Conservation (phyloP, 768 basidiomycete species). For the Lentinula boryana region DNA sequence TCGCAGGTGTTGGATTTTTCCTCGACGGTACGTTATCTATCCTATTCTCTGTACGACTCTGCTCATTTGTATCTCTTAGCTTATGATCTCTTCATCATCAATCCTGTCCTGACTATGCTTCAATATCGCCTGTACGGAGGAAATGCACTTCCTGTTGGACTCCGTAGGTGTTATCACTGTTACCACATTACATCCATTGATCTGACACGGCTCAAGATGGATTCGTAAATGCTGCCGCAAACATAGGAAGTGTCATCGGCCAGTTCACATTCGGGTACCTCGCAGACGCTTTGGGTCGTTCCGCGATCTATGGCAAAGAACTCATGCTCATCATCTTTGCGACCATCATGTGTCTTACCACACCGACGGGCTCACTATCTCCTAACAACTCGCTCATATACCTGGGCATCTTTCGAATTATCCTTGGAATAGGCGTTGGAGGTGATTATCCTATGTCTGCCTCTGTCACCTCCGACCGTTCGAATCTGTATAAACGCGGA, state of each 20-base stretch:
- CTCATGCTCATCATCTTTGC: slow-evolving; percentile 77
- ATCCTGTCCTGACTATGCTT: slow-evolving; percentile 64
- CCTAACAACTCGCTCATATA: slow-evolving; percentile 53
- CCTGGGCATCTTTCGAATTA: slow-evolving; percentile 58
- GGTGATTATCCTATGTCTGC: slow-evolving; percentile 62
- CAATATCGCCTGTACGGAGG: slow-evolving; percentile 60
- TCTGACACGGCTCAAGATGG: slow-evolving; percentile 28
- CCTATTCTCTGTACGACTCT: background rate
- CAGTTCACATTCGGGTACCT: slow-evolving; percentile 62
- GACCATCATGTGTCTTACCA: slow-evolving; percentile 63
- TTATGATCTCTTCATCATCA: slow-evolving; percentile 69
- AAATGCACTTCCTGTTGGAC: slow-evolving; percentile 39
- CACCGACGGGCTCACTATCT: slow-evolving; percentile 55
- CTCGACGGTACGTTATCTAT: slow-evolving; percentile 47
- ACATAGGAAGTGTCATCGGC: slow-evolving; percentile 69
- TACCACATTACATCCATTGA: slow-evolving; percentile 14
- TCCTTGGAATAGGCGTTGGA: slow-evolving; percentile 74
- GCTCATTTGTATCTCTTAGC: slow-evolving; percentile 26
- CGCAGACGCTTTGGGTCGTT: slow-evolving; percentile 64
- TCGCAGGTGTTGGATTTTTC: slow-evolving; percentile 51
- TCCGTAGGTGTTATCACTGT: slow-evolving; percentile 23
- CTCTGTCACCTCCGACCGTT: slow-evolving; percentile 59
- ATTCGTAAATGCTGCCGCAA: slow-evolving; percentile 58
- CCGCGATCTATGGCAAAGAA: slow-evolving; percentile 72
- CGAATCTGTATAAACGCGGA: slow-evolving; percentile 60